phyloP scores from a whole-genome alignment of 805 yeast species.

The Wickerhamomyces queroliae region DNA sequence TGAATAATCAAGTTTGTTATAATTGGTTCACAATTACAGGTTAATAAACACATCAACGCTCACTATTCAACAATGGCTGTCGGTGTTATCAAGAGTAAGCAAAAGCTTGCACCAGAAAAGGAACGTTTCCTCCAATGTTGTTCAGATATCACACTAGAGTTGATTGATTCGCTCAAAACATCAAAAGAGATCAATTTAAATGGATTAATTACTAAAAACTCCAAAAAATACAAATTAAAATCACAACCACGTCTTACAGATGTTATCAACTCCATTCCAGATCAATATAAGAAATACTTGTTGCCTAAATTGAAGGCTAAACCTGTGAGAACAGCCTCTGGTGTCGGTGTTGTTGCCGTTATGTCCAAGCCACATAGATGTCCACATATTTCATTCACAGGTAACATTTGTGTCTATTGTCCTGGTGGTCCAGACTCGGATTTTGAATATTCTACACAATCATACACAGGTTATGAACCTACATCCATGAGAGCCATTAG shows the following conservation, averaged over 20 bases:
- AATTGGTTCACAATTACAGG: neutral
- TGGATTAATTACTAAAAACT: constrained; percentile 77
- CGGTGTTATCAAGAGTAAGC: constrained; percentile 36
- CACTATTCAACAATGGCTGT: constrained; percentile 24
- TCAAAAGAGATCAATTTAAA: constrained; percentile 82
- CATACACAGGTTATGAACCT: constrained; percentile 98
- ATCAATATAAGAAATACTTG: constrained; percentile 85
- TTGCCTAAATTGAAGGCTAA: constrained; percentile 96
- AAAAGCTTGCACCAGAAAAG: constrained; percentile 79
- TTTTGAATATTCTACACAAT: constrained; percentile 96
- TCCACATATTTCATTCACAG: constrained; percentile 98
- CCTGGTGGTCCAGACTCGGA: constrained; percentile 99
- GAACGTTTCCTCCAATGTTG: constrained; percentile 92
- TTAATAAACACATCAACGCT: neutral
- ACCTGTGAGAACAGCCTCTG: constrained; percentile 97
- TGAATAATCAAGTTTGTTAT: neutral
- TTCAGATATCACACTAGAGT: constrained; percentile 83
- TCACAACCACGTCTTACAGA: constrained; percentile 94
- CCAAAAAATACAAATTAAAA: constrained; percentile 86
- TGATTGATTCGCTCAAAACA: constrained; percentile 69
- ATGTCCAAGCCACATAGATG: constrained; percentile 99
- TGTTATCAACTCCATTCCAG: constrained; percentile 92
- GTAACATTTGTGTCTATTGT: constrained; percentile 96
- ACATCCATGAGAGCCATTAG: constrained; percentile 99
- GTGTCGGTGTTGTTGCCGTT: constrained; percentile 98